Evolutionary conservation across 2,329 filamentous ascomycete genomes (phyloP).

Genomic region (Calonectria pteridis): DNA sequence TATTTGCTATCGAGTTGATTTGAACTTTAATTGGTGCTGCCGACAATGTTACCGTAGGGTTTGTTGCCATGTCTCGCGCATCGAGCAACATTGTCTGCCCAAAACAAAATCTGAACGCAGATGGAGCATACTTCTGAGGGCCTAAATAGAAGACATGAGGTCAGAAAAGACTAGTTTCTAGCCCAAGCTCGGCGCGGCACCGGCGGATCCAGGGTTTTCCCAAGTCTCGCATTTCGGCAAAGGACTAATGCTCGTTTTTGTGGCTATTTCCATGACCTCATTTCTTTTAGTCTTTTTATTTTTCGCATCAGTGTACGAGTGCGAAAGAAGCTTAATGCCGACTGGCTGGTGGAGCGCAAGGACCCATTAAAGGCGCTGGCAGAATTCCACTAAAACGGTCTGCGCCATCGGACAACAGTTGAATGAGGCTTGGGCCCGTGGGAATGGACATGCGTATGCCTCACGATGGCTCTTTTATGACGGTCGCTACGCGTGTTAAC

Average conservation of each 20-base stretch:
- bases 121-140: too few relatives aligned
- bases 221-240: not conserved
- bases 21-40: too few relatives aligned
- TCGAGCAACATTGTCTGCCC: not conserved
- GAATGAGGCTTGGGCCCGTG: not conserved
- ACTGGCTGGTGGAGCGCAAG: not conserved
- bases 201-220: not conserved
- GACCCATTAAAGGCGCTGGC: not conserved
- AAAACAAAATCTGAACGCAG: not conserved
- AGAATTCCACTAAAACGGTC: not conserved
- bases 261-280: not conserved
- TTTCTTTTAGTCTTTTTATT: not conserved
- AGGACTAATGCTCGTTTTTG: not conserved
- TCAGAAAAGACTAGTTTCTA: too few relatives aligned
- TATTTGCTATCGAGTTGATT: not conserved
- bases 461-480: not conserved
- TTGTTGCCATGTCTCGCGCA: not conserved
- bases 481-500: not conserved
- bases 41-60: not conserved
- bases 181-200: not conserved
- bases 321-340: not conserved
- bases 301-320: not conserved
- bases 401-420: not conserved
- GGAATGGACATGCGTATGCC: not conserved
- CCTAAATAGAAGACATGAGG: too few relatives aligned